A percentile compares a stretch with the other conserved stretches of the same genome.
phyloP scores from a whole-genome alignment of 192 early-diverging fungal genomes.

The Coemansia sp. region DNA sequence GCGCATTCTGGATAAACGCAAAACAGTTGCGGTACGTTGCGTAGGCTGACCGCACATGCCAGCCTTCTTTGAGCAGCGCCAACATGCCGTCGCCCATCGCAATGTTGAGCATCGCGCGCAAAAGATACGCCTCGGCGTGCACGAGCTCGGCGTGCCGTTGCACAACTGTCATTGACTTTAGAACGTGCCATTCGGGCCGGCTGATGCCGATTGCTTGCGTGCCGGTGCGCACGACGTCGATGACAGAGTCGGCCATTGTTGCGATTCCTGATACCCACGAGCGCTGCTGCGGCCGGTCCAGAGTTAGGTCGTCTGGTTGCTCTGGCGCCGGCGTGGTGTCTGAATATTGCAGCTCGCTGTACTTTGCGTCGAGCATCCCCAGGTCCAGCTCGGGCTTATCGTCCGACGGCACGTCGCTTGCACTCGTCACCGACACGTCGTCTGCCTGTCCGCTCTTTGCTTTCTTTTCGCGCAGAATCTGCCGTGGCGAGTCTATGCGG shows the following conservation, averaged over 20 bases:
- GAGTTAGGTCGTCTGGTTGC: background rate
- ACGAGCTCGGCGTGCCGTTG: constrained; percentile 69
- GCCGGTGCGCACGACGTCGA: constrained; percentile 36
- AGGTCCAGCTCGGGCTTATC: constrained; percentile 16
- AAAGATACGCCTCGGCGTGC: constrained; percentile 72
- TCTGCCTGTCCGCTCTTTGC: constrained; percentile 1
- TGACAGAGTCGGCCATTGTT: constrained; percentile 41
- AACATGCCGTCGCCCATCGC: constrained; percentile 73
- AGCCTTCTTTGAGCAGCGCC: constrained; percentile 73
- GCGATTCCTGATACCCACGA: constrained; percentile 44
- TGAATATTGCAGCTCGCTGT: constrained; percentile 20
- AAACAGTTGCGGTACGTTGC: constrained; percentile 63
- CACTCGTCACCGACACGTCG: constrained; percentile 10
- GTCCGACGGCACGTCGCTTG: background rate
- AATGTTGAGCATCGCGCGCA: constrained; percentile 74
- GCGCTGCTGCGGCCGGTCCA: constrained; percentile 26
- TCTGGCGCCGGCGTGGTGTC: background rate
- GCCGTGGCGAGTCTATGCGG: constrained; percentile 38
- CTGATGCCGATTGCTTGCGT: constrained; percentile 44
- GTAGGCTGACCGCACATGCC: constrained; percentile 72
- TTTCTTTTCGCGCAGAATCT: constrained; percentile 31
- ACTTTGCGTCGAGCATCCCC: constrained; percentile 27
- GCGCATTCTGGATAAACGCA: constrained; percentile 56
- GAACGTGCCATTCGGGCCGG: constrained; percentile 35
- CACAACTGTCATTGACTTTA: constrained; percentile 27